These are phyloP conservation scores for Cladophialophora chaetospira DNA, from an alignment of 2,329 filamentous ascomycete species.

Conservation along the genomic window DNA sequence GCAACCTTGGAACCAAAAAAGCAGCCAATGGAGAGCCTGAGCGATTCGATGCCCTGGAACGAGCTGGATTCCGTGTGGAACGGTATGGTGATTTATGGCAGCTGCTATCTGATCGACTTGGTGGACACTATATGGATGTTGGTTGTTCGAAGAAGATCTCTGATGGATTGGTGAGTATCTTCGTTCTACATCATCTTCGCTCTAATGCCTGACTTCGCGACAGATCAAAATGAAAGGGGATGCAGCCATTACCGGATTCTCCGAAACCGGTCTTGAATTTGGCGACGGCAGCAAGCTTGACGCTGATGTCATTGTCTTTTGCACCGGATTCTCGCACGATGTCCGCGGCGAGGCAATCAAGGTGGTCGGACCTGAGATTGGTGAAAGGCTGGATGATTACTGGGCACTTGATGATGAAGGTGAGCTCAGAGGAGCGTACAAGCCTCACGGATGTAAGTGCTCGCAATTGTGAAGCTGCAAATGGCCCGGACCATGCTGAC, in stretches of 20 bases:
- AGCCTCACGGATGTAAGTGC: conserved; percentile 26
- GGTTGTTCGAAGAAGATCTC: conserved; percentile 46
- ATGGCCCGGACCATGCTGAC: too few relatives aligned
- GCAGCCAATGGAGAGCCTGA: conserved; percentile 39
- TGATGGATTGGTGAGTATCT: conserved; percentile 38
- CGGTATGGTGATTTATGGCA: conserved; percentile 39
- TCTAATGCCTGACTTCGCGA: background rate
- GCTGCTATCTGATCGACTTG: conserved; percentile 45
- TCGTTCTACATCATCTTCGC: too few relatives aligned
- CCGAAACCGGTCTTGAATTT: conserved; percentile 45
- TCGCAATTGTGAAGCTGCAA: too few relatives aligned
- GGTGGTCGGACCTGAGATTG: conserved; percentile 46
- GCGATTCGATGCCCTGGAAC: conserved; percentile 40
- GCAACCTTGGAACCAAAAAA: conserved; percentile 35
- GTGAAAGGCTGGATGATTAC: conserved; percentile 45
- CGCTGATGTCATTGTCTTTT: conserved; percentile 52
- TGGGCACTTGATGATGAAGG: conserved; percentile 51
- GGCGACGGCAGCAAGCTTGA: conserved; percentile 44
- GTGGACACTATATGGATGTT: conserved; percentile 52
- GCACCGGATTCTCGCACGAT: conserved; percentile 49
- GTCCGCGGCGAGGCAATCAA: conserved; percentile 41
- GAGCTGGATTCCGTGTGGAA: conserved; percentile 47
- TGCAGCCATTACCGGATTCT: conserved; percentile 39
- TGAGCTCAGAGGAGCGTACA: conserved; percentile 48
- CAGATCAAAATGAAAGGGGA: conserved; percentile 45